Evolutionary conservation across 1,284 basidiomycete genomes (phyloP), one percentile per base, ranked within the genome.

Genomic region (Boletus smithii): DNA sequence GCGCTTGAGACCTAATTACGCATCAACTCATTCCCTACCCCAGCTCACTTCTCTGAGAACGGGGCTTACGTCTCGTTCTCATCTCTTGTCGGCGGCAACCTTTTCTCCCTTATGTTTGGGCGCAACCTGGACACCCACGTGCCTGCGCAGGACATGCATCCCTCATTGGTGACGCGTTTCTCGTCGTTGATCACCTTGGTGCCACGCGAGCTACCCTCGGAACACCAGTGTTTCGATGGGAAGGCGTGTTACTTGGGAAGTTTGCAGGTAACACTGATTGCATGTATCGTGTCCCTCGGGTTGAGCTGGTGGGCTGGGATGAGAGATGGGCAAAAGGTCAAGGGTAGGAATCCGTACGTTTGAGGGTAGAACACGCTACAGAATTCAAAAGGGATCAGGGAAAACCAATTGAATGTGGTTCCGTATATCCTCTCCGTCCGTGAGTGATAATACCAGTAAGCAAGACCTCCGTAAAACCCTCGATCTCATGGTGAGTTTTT

Each of bases 51-150:
- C 58, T 83, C 82, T 3, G 85, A 92, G 69, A 95, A 95, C 65
- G 94, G 84, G 84, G 93, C 93, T 14, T 88, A 80, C 61, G 75
- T 88, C 23, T 81, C 80, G 7, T 68, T 93, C 16, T 79, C 86
- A 0, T 91, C 93, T 2, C 76, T 92, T 48, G 41, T 93, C 3
- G 88, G 87, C 7, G 88, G 88, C 0, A 95, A 95, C 69, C 43
- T 91, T 1, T 91, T 94, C 68, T 92, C 91, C 33, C 60, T 95
- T 32, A 72, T 88, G 34, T 95, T 95, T 60, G 93, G 93, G 1
- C 71, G 71, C 33, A 85, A 89, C 53, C 75, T 91, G 33, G 91
- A 94, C 56, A 74, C 81, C 5, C 86, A 93, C 58, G 78, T 77
- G 6, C 48, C 61, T 0, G 35, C n/a, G 9, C 55, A 54, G 8